Percentiles rank a stretch among this genome's conserved stretches.
Evolutionary conservation across 495 filamentous ascomycete genomes (phyloP).

Genomic region (Penicillium samsonianum): DNA sequence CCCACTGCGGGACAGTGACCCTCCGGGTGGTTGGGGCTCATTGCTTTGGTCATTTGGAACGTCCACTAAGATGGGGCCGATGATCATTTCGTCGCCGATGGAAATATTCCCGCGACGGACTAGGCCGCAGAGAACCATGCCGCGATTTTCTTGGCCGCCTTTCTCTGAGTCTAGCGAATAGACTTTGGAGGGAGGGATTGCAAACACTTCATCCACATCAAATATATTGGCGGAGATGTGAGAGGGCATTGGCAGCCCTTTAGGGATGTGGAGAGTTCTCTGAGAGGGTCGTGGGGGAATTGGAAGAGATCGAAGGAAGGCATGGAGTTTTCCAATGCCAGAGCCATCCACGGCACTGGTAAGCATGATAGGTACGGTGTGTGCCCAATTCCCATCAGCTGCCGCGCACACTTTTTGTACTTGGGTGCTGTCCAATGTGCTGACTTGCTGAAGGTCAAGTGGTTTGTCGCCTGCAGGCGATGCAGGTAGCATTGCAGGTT

Average conservation of each 20-base stretch:
- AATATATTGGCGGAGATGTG: conserved; percentile 60
- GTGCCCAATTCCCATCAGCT: conserved; percentile 44
- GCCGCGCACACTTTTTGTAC: conserved; percentile 51
- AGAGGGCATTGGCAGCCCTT: conserved; percentile 30
- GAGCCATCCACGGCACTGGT: conserved; percentile 85
- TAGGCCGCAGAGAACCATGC: conserved; percentile 78
- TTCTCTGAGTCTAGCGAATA: conserved; percentile 41
- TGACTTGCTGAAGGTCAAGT: conserved; percentile 41
- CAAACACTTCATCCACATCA: conserved; percentile 84
- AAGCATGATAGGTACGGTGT: conserved; percentile 79
- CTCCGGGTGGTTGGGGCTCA: conserved; percentile 21
- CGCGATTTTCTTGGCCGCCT: conserved; percentile 43
- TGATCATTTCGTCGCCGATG: conserved; percentile 73
- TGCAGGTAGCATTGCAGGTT: conserved; percentile 64
- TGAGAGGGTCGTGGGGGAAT: conserved; percentile 58
- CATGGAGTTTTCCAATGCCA: conserved; percentile 79
- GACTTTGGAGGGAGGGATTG: conserved; percentile 56
- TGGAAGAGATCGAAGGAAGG: conserved; percentile 75
- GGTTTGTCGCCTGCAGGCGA: conserved; percentile 42
- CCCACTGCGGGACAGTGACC: conserved; percentile 34
- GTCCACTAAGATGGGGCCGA: conserved; percentile 72
- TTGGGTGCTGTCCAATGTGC: conserved; percentile 48
- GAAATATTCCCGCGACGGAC: conserved; percentile 75
- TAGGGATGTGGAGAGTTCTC: conserved; percentile 26
- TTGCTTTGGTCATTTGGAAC: conserved; percentile 25